Base-by-base conservation (phyloP, 768 basidiomycete genomes). In the Roridomyces roridus region DNA sequence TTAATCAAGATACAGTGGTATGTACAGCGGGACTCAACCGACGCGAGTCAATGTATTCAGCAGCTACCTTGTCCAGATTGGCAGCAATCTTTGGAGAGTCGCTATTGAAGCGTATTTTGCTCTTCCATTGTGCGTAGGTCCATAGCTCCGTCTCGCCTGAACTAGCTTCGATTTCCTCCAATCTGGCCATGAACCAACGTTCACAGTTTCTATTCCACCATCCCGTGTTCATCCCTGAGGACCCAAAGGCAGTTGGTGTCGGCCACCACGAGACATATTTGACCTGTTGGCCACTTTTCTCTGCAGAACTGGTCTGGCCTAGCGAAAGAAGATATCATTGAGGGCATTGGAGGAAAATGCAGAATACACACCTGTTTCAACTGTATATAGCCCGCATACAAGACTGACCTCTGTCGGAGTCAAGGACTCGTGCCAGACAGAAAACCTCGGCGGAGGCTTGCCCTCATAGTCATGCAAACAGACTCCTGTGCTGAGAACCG, bases 171-270 rank as follows among this genome's bases (percentile, higher is more conserved):
- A 56, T 49, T 10, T 7, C 26, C 11, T 7, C 6, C 34, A 25
- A 21, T 1, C 50, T 49, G 3, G 40, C 3, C 9, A n/a, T 26
- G 18, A 46, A 52, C 50, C 49, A 58, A 15, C 39, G 50, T 26
- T 58, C 57, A 37, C 57, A 58, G 21, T 58, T 37, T 3, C 37
- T 23, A 11, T 42, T 39, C 57, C 57, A 58, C 44, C 46, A 58
- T 1, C 57, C 57, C 1, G 15, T 52, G 21, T 52, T 52, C 36
- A 58, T 7, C 14, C 50, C 57, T 2, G 50, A 51, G 5, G 10
- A 9, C 8, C 7, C 6, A 18, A 58, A 58, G 0, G 50, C 40
- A 14, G 2, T 0, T 4, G 50, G 57, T 15, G 21, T 51, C 1
- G 57, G 57, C 57, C 50, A 58, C 57, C 57, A 52, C 11, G 50